Evolutionary conservation across 2,329 filamentous ascomycete species (phyloP).

Genomic region (Penicillium thymicola): DNA sequence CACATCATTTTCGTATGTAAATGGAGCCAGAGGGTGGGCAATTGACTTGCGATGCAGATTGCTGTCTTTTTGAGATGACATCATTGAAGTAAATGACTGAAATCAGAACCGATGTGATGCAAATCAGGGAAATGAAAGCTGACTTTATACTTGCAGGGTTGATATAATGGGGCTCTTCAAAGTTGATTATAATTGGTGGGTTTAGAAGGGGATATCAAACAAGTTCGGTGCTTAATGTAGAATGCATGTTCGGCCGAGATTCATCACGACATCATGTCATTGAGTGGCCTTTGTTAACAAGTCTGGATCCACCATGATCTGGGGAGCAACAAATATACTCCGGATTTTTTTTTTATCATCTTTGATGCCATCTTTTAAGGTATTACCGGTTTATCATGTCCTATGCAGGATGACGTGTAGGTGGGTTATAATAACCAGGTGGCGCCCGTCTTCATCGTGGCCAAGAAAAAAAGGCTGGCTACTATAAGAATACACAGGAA

Average conservation of each 20-base stretch:
- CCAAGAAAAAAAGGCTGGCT: neutral
- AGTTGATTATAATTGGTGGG: neutral
- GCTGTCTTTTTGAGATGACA: neutral
- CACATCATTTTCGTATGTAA: constrained; percentile 39
- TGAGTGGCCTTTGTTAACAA: neutral
- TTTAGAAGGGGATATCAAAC: neutral
- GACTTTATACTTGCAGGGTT: neutral
- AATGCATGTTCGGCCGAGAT: neutral
- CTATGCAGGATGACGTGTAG: neutral
- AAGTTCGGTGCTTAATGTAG: neutral
- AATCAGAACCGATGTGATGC: neutral
- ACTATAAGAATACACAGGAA: neutral
- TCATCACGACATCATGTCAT: neutral
- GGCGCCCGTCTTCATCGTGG: neutral
- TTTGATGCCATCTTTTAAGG: no score
- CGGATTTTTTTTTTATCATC: no score
- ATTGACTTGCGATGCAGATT: neutral
- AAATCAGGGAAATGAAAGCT: neutral
- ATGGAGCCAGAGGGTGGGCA: neutral
- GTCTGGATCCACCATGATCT: neutral
- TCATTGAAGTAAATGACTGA: neutral
- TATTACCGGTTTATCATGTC: neutral
- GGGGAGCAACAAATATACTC: neutral
- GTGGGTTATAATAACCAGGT: neutral
- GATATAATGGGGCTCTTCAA: neutral